These are phyloP conservation scores for Rubia peregrina DNA, from an alignment of 305 asterid species.

Conservation along the genomic window DNA sequence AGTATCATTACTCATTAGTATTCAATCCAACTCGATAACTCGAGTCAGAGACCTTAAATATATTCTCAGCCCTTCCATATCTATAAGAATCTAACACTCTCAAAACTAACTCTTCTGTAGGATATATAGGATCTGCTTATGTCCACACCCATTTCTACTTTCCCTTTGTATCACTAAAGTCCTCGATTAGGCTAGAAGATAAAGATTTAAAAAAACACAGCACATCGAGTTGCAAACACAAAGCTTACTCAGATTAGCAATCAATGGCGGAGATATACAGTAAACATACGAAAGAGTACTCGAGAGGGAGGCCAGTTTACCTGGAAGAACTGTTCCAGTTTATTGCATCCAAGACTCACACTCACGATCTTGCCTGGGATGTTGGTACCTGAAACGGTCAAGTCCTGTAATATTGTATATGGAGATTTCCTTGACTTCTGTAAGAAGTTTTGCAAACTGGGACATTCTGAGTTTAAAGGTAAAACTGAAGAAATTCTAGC, in stretches of 20 bases:
- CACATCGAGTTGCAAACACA: not conserved
- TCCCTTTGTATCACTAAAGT: too few relatives aligned
- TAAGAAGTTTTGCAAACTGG: too few relatives aligned
- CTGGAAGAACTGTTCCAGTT: not conserved
- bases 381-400: not conserved
- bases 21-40: conserved; percentile 38
- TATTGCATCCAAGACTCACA: not conserved
- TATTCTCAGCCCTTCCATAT: too few relatives aligned
- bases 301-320: not conserved
- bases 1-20: conserved; percentile 41
- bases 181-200: too few relatives aligned
- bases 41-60: conserved; percentile 48
- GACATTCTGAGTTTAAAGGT: too few relatives aligned
- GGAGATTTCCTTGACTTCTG: too few relatives aligned
- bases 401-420: not conserved
- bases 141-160: too few relatives aligned
- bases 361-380: conserved; percentile 1
- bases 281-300: not conserved
- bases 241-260: not conserved
- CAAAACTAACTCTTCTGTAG: too few relatives aligned
- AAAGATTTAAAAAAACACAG: not conserved
- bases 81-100: too few relatives aligned
- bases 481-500: too few relatives aligned
- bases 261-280: not conserved
- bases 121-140: too few relatives aligned